phyloP scores from a whole-genome alignment of 2,329 filamentous ascomycete genomes.

The Sphaceloma murrayae region DNA sequence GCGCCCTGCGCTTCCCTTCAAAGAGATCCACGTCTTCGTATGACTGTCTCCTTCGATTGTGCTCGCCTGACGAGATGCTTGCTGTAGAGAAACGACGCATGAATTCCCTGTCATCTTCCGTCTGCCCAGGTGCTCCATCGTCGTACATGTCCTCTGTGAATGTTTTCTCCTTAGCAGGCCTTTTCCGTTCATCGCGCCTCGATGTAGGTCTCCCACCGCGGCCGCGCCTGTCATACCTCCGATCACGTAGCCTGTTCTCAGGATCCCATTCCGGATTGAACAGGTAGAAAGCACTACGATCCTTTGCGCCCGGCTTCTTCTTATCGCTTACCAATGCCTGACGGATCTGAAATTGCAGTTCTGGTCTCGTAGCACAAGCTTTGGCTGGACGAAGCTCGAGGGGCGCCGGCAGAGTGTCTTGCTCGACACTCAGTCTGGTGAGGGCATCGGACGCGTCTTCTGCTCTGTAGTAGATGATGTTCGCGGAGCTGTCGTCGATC shows the following conservation, averaged over 20 bases:
- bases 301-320: constrained; percentile 69
- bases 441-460: constrained; percentile 48
- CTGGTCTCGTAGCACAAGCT: constrained; percentile 55
- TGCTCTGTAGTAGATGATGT: constrained; percentile 61
- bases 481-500: constrained; percentile 89
- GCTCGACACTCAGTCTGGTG: constrained; percentile 40
- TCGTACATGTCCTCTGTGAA: constrained; percentile 80
- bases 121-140: constrained; percentile 44
- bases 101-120: constrained; percentile 23
- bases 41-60: constrained; percentile 20
- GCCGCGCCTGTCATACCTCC: constrained; percentile 27
- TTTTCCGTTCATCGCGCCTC: constrained; percentile 34
- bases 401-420: constrained; percentile 33
- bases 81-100: constrained; percentile 24
- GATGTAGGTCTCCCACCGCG: constrained; percentile 39
- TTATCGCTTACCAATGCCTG: constrained; percentile 65
- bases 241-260: constrained; percentile 48
- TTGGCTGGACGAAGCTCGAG: constrained; percentile 63
- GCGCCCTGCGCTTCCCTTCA: constrained; percentile 20
- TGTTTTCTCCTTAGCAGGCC: constrained; percentile 34
- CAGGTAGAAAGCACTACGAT: constrained; percentile 82
- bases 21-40: constrained; percentile 27
- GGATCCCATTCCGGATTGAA: constrained; percentile 84
- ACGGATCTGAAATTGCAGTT: constrained; percentile 61
- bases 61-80: constrained; percentile 19